These are phyloP conservation scores for Vachellia collinsii DNA, from an alignment of 306 rosid species.

Conservation along the genomic window DNA sequence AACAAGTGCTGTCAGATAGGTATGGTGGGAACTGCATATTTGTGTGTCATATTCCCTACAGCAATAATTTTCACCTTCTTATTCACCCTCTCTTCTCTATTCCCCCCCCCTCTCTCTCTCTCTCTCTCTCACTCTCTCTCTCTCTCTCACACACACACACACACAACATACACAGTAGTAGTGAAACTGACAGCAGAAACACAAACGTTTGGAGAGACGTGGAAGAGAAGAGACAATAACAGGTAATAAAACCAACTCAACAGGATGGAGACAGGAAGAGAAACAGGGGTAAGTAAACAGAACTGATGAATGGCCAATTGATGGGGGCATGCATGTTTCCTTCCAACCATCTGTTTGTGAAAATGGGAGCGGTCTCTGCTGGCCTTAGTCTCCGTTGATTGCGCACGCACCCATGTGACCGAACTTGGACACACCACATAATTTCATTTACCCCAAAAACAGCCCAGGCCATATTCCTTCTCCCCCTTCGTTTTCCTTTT, in stretches of 20 bases:
- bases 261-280: constrained; percentile 45
- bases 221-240: constrained; percentile 42
- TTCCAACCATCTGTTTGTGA: constrained; percentile 67
- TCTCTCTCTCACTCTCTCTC: not conserved
- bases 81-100: constrained; percentile 10
- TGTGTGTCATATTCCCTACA: constrained; percentile 55
- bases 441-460: not conserved
- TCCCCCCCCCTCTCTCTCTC: constrained; percentile 2
- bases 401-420: constrained; percentile 54
- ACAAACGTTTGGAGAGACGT: constrained; percentile 28
- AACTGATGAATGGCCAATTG: constrained; percentile 15
- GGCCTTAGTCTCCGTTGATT: constrained; percentile 45
- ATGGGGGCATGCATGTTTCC: constrained; percentile 53
- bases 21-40: constrained; percentile 43
- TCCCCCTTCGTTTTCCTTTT: constrained; percentile 21
- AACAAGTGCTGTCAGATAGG: constrained; percentile 42
- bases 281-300: constrained; percentile 25
- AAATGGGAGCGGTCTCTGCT: constrained; percentile 48
- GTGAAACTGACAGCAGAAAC: constrained; percentile 15
- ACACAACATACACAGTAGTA: not conserved
- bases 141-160: not conserved
- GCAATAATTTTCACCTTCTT: constrained; percentile 14
- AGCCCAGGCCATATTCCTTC: not conserved
- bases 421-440: constrained; percentile 28
- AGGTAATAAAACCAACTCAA: constrained; percentile 60